phyloP scores from a whole-genome alignment of 1,284 basidiomycete species.

The Ceratobasidium papillatum region DNA sequence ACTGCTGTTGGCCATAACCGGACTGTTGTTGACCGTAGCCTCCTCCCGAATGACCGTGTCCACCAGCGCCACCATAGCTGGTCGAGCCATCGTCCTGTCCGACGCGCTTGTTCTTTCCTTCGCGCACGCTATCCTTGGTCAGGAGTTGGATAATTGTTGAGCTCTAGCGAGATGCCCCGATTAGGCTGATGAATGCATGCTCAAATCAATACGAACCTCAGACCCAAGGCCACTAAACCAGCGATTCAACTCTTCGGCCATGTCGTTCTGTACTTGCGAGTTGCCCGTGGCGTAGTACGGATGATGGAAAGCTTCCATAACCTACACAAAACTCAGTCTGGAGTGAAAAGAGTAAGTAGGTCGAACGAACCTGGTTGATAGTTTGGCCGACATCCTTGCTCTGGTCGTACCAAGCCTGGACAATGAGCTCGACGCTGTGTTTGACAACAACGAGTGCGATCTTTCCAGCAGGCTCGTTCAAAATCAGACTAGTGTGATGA shows the following conservation, averaged over 20 bases:
- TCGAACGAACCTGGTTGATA: slow-evolving; percentile 57
- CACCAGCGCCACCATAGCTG: slow-evolving; percentile 30
- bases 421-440: slow-evolving; percentile 68
- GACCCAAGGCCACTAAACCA: slow-evolving; percentile 66
- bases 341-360: background rate
- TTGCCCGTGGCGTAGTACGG: slow-evolving; percentile 67
- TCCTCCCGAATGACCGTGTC: slow-evolving; percentile 19
- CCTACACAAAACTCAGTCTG: slow-evolving; percentile 50
- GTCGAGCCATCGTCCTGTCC: slow-evolving; percentile 49
- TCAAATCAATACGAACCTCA: slow-evolving; percentile 57
- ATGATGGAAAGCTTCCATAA: slow-evolving; percentile 74
- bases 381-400: slow-evolving; percentile 58
- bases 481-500: slow-evolving; percentile 55
- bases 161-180: background rate
- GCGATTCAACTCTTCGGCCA: slow-evolving; percentile 66
- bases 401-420: slow-evolving; percentile 67
- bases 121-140: slow-evolving; percentile 48
- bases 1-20: background rate
- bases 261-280: slow-evolving; percentile 69
- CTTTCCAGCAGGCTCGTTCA: slow-evolving; percentile 77
- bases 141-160: slow-evolving; percentile 17
- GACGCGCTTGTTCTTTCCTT: slow-evolving; percentile 55
- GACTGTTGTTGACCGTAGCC: slow-evolving; percentile 27
- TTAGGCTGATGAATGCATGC: background rate
- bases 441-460: slow-evolving; percentile 73